Base-by-base conservation (phyloP, 305 asterid genomes). In the Euphrasia arctica region DNA sequence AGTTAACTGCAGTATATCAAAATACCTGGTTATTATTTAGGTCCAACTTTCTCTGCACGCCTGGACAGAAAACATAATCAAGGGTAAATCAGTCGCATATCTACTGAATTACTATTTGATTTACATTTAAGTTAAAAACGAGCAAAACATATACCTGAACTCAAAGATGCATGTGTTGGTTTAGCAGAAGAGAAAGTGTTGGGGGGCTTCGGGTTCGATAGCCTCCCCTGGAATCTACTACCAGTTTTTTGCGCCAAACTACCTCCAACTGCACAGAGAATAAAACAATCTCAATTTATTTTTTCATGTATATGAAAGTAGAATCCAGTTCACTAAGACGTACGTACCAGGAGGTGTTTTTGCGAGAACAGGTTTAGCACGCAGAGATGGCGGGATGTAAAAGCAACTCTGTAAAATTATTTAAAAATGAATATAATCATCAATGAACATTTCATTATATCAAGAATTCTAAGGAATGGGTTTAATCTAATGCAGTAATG, bases 11-110 rank as follows among this genome's bases (percentile, higher is more conserved):
- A 51, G 11, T 57, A 47, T 55, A 9, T 4, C 22, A 59, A 48
- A 77, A 45, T 13, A 76, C 80, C 71, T 65, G 72, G 52, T 76
- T 58, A 58, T 76, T 58, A 61, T 72, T 72, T 65, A 72, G 60
- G 80, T 88, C 88, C 90, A 91, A 75, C 88, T 85, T 90, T 77
- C 98, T 87, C 75, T 91, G 98, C 60, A 86, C 98, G 54, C 90
- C 99, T 89, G 84, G 43, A 55, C 54, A 52, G n/a, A 45, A 52
- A 67, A 73, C 13, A 65, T 51, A 58, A 72, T 50, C 2, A 67
- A 29, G 58, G 72, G 74, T 27, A 75, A 62, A 62, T 50, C 49
- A n/a, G 60, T 65, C 41, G 54, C 51, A 43, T 48, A 5, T 25
- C 45, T 0, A 39, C 45, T 39, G 45, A 39, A 39, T 39, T 39